phyloP scores from a whole-genome alignment of 306 rosid genomes.

The Acmispon strigosus region DNA sequence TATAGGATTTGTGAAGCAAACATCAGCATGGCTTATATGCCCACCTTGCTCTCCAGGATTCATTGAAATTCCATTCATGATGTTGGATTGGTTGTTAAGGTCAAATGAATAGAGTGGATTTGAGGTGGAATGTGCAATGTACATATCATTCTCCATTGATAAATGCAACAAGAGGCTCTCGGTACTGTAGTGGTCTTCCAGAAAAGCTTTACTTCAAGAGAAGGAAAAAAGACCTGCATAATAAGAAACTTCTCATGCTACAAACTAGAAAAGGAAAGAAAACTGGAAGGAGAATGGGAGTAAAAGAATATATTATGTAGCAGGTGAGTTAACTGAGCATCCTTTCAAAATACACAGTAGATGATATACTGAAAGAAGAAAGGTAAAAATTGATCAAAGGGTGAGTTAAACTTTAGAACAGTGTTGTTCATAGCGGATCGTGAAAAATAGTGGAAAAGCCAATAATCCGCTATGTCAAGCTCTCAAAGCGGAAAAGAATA shows the following conservation, averaged over 20 bases:
- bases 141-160: constrained; percentile 40
- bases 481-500: no score
- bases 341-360: background rate
- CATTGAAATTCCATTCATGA: constrained; percentile 32
- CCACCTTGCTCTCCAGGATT: constrained; percentile 32
- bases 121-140: constrained; percentile 19
- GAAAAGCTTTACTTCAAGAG: constrained; percentile 9
- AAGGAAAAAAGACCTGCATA: background rate
- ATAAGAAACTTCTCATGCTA: background rate
- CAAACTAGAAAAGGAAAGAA: background rate
- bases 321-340: background rate
- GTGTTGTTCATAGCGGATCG: no score
- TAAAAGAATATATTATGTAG: background rate
- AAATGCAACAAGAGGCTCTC: background rate
- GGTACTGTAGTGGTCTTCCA: constrained; percentile 1
- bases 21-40: constrained; percentile 8
- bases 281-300: background rate
- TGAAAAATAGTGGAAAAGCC: no score
- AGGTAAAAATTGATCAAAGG: background rate
- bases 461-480: no score
- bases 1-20: constrained; percentile 17
- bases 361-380: background rate
- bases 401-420: no score
- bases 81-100: constrained; percentile 32
- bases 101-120: constrained; percentile 40